These are phyloP conservation scores for Herpotrichia juniperi DNA, from an alignment of 2,329 filamentous ascomycete genomes.

Conservation along the genomic window DNA sequence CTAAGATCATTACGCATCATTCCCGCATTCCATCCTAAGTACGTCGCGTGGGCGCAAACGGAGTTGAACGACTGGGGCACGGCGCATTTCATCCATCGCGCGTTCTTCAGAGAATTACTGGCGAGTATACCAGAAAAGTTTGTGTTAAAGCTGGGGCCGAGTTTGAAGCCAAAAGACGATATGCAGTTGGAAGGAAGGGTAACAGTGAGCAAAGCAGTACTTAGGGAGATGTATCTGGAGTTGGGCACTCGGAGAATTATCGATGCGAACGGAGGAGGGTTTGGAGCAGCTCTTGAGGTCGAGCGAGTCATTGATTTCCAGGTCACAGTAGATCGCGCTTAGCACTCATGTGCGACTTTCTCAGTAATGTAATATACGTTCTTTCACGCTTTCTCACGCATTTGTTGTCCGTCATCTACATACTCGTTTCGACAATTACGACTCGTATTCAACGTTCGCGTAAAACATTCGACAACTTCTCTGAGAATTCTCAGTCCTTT, in stretches of 20 bases:
- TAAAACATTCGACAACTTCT: no score
- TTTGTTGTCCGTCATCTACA: no score
- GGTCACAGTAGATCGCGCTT: neutral
- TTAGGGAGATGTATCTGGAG: slow-evolving; percentile 31
- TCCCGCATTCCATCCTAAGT: slow-evolving; percentile 32
- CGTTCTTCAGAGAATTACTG: slow-evolving; percentile 35
- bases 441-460: no score
- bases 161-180: slow-evolving; percentile 12
- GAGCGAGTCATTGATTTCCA: slow-evolving; percentile 1
- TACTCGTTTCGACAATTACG: no score
- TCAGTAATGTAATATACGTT: neutral
- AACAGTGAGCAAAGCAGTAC: slow-evolving; percentile 11
- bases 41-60: slow-evolving; percentile 34
- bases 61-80: slow-evolving; percentile 29
- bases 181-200: slow-evolving; percentile 23
- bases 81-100: slow-evolving; percentile 33
- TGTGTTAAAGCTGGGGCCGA: slow-evolving; percentile 24
- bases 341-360: neutral
- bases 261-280: neutral
- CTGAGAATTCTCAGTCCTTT: no score
- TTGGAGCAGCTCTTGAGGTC: neutral
- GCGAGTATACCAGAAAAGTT: slow-evolving; percentile 24
- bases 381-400: no score
- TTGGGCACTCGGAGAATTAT: slow-evolving; percentile 15
- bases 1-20: slow-evolving; percentile 31